Base-by-base conservation (phyloP, 1,139 yeast species). In the Dujonia santamariae region DNA sequence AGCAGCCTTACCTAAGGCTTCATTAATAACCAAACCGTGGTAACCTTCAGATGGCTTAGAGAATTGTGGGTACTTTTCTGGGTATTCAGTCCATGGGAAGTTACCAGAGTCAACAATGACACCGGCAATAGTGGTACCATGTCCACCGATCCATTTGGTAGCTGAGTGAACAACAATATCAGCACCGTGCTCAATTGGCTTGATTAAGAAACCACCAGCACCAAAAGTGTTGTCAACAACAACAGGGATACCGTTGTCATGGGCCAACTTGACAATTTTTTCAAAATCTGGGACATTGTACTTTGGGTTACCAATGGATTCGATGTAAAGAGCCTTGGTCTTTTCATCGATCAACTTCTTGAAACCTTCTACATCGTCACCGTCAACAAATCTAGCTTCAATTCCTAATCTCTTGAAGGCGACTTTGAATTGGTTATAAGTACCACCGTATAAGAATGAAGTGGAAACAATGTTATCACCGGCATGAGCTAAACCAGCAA, bases 141-240 rank as follows among this genome's bases (percentile, higher is more conserved):
- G 97, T 42, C 97, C 98, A 46, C 96, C 96, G 48, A 92, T 88
- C 96, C 97, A 92, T 63, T 92, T 92, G 38, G 97, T 92, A 37
- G 97, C 96, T 38, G 97, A 88, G 63, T 90, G 96, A 28, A 74
- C 78, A 24, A 76, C 75, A 43, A 87, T 83, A 56, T 87, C 95
- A 28, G 87, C 97, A 46, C 97, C 97, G 51, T 77, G 85, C 43
- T 83, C 85, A 47, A 92, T 62, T 44, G 98, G 98, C 50, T 77
- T 80, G 42, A 87, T 75, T 51, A 85, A 75, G 70, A 65, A 88
- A 34, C 97, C 97, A 60, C 96, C 97, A 30, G 97, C 97, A 55
- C 96, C 97, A 52, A 90, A 90, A 20, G 98, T 92, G 77, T 92
- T 92, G 67, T 92, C 98, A 30, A 86, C 96, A 37, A 92, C 92